These are phyloP conservation scores for Solanum chacoense DNA, from an alignment of 305 asterid genomes.

Conservation along the genomic window DNA sequence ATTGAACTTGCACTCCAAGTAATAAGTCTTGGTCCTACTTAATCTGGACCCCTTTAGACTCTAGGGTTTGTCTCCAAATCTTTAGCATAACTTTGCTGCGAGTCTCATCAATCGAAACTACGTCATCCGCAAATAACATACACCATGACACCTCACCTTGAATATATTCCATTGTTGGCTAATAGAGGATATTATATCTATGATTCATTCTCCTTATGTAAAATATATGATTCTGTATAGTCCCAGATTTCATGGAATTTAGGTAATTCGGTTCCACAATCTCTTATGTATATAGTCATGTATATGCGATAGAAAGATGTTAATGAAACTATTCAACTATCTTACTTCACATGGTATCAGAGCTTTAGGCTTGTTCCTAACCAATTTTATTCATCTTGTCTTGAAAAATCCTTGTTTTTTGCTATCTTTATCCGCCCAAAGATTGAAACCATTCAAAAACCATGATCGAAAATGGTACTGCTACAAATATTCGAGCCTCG, in stretches of 20 bases:
- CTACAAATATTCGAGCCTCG: background rate
- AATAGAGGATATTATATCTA: background rate
- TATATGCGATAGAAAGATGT: background rate
- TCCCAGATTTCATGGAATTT: background rate
- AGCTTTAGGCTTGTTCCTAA: background rate
- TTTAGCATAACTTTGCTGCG: background rate
- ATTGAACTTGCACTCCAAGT: background rate
- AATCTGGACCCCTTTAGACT: background rate
- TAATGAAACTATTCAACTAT: background rate
- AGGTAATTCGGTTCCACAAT: background rate
- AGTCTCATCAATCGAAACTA: background rate
- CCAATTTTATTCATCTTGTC: background rate
- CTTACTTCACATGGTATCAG: background rate
- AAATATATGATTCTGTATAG: background rate
- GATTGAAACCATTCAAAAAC: background rate
- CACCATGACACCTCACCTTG: background rate
- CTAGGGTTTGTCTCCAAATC: background rate
- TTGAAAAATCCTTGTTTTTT: background rate
- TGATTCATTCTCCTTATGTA: background rate
- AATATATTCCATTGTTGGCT: background rate
- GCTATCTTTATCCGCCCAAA: background rate
- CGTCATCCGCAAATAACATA: background rate
- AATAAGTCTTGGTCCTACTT: background rate
- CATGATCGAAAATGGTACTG: background rate
- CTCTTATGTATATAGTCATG: background rate